Base-by-base conservation (phyloP, 352 stramenopile species). In the Globisporangium uncinulatum region DNA sequence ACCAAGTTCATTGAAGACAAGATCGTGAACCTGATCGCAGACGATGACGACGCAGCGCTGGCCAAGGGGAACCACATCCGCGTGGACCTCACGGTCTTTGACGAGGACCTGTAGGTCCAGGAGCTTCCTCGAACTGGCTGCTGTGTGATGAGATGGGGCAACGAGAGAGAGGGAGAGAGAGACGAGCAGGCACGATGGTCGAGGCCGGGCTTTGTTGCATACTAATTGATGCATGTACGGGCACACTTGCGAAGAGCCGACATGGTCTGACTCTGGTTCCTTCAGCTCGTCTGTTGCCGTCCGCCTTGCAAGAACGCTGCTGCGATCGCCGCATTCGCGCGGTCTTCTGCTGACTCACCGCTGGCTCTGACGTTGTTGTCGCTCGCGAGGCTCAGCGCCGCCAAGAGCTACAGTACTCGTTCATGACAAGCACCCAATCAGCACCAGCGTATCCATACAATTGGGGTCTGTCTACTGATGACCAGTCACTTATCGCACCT, bases 31-130 rank as follows among this genome's bases (percentile, higher is more conserved):
- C 60, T 86, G 29, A 83, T 92, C 44, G 70, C 79, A 9, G 82
- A 92, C 43, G 82, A 92, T 32, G 79, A 89, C 54, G 79, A 88
- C 47, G 65, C 66, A 21, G 73, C 77, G 47, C 62, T 91, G 20
- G 62, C 70, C 36, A 86, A 87, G 64, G 81, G 81, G 54, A 91
- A 91, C 70, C 78, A 91, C 61, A 73, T 91, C 57, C 79, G 79
- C 52, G 76, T 89, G 21, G 81, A 91, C 53, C 75, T 91, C 55
- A 91, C 78, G 9, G 76, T 91, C 7, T 91, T 88, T 60, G 78
- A 88, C 48, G 73, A 91, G 49, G 81, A 91, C 50, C 69, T 78
- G 20, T 86, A 73, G 53, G 42, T n/a, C n/a, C n/a, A n/a, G n/a
- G n/a, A n/a, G n/a, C n/a, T n/a, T n/a, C n/a, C n/a, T n/a, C n/a